Base-by-base conservation (phyloP, 1,139 yeast species). In the Sugiyamaella sp. region DNA sequence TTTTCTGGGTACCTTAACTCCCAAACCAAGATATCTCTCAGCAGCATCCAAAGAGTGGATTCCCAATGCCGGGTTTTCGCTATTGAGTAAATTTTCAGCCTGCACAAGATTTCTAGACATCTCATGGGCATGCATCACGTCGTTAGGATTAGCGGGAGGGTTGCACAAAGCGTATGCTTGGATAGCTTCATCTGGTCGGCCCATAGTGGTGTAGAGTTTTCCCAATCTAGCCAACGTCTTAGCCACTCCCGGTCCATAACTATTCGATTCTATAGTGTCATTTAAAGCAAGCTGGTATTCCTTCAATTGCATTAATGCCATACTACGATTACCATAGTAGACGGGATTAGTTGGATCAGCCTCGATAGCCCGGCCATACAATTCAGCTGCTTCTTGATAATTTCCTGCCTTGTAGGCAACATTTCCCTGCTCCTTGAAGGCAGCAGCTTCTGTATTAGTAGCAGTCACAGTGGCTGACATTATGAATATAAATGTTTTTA, bases 311-410 rank as follows among this genome's bases (percentile, higher is more conserved):
- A 88, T 71, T 58, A 80, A 77, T n/a, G 95, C 81, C 76, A 87
- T 86, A 2, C 96, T 86, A 55, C 95, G 73, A 67, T 91, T 91
- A n/a, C 96, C 85, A 63, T 80, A 85, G 29, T 86, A 75, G 14
- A 69, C 64, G 6, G 76, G 67, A 56, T 70, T 71, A 37, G 61
- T 57, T 9, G 76, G 74, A 53, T 68, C 76, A 17, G 66, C 61
- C 16, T 64, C 64, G 16, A 75, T 60, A 24, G 78, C 78, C 59
- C 64, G 62, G 4, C 74, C 53, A 63, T 74, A 74, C 17, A 63
- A 55, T 25, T 61, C 66, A 12, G 69, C 62, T 4, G 78, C 78
- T 17, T 61, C 66, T 10, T 55, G 49, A 59, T 71, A 74, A 53
- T 71, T 57, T 46, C 73, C 73, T 16, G 63, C 58, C 57, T 73